phyloP scores from a whole-genome alignment of 306 rosid species.

The Vicia faba region DNA sequence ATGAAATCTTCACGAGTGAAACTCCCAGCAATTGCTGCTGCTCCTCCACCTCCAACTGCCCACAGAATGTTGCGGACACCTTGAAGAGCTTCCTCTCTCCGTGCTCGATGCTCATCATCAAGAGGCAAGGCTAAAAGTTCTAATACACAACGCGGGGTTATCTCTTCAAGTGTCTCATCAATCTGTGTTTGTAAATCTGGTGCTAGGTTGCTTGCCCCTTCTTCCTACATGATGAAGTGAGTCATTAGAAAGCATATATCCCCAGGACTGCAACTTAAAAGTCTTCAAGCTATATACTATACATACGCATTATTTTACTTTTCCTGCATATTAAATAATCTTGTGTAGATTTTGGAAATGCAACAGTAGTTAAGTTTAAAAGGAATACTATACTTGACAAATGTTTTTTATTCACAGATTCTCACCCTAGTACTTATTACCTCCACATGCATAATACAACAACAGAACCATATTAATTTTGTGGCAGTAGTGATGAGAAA shows the following conservation, averaged over 20 bases:
- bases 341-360: conserved; percentile 1
- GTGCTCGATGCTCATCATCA: conserved; percentile 54
- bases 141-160: conserved; percentile 84
- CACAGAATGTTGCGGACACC: conserved; percentile 91
- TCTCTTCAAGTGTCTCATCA: conserved; percentile 95
- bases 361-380: background rate
- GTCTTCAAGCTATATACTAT: conserved; percentile 16
- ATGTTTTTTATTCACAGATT: conserved; percentile 16
- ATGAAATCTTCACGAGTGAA: conserved; percentile 85
- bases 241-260: conserved; percentile 29
- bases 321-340: background rate
- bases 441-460: conserved; percentile 11
- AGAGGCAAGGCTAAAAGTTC: conserved; percentile 88
- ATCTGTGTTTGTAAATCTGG: conserved; percentile 91
- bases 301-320: background rate
- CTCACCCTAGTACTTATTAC: conserved; percentile 12
- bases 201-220: conserved; percentile 95
- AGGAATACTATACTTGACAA: conserved; percentile 16
- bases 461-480: conserved; percentile 6
- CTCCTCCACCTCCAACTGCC: conserved; percentile 99
- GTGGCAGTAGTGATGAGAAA: background rate
- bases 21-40: conserved; percentile 92
- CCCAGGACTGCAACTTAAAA: conserved; percentile 16
- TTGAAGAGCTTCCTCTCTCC: conserved; percentile 88
- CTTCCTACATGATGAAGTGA: conserved; percentile 64